These are phyloP conservation scores for Neofusicoccum sp. DNA, from an alignment of 2,329 filamentous ascomycete genomes.

Conservation along the genomic window DNA sequence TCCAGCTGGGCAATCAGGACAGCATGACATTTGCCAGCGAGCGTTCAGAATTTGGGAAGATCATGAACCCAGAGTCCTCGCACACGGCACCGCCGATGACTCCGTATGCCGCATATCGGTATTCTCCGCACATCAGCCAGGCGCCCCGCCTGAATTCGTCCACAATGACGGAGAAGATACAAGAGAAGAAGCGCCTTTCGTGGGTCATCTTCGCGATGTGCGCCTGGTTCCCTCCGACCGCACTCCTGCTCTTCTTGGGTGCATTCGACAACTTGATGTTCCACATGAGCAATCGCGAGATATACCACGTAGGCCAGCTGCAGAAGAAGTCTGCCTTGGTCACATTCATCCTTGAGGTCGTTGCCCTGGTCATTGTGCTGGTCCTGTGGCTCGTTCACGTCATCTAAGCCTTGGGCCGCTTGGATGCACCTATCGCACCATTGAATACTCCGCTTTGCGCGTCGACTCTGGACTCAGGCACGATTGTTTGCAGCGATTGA, in stretches of 20 bases:
- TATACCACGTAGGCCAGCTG: background rate
- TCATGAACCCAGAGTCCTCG: background rate
- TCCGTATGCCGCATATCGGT: background rate
- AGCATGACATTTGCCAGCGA: background rate
- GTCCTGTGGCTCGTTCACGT: constrained; percentile 2
- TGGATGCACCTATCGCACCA: background rate
- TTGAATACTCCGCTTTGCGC: background rate
- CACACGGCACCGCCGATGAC: background rate
- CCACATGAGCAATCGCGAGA: background rate
- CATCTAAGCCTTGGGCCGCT: background rate
- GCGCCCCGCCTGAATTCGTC: background rate
- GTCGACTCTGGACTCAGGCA: background rate
- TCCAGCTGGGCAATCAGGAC: background rate
- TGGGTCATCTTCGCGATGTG: constrained; percentile 8
- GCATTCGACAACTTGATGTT: constrained; percentile 6
- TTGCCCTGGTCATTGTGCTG: background rate
- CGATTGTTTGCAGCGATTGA: background rate
- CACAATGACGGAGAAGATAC: background rate
- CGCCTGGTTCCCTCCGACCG: constrained; percentile 2
- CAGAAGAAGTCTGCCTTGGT: constrained; percentile 8
- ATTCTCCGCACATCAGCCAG: background rate
- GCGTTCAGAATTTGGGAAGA: background rate
- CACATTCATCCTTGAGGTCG: background rate
- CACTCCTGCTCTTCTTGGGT: constrained; percentile 1
- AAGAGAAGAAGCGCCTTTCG: background rate